Conservation (phyloP, 2,329 filamentous ascomycete species). For the Alternaria gansuensis region DNA sequence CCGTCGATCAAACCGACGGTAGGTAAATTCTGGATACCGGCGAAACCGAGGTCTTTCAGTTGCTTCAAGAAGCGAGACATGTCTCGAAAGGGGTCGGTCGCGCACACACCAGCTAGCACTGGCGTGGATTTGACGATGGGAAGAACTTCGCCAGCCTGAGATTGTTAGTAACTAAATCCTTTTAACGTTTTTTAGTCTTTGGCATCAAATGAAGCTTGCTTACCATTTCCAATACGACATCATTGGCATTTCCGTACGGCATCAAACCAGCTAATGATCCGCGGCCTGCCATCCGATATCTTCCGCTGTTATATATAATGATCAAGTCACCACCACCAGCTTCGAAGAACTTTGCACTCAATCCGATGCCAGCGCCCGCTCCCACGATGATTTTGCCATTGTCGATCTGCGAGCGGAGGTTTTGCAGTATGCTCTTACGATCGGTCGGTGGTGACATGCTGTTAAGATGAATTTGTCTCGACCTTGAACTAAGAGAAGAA, state of each 20-base stretch:
- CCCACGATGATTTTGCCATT: conserved; percentile 69
- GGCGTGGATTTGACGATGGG: conserved; percentile 70
- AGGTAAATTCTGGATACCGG: conserved; percentile 77
- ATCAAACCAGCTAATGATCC: conserved; percentile 74
- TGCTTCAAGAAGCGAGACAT: conserved; percentile 69
- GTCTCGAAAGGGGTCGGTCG: conserved; percentile 72
- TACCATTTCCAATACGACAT: conserved; percentile 74
- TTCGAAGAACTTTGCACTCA: conserved; percentile 76
- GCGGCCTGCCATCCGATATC: conserved; percentile 76
- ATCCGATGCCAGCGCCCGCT: conserved; percentile 74
- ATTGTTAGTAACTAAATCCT: not conserved
- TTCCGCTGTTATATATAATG: conserved; percentile 76
- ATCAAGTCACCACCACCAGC: conserved; percentile 73
- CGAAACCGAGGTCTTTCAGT: conserved; percentile 70
- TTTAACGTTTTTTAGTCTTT: too few relatives aligned
- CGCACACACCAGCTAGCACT: conserved; percentile 75
- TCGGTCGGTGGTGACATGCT: conserved; percentile 66
- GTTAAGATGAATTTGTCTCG: not conserved
- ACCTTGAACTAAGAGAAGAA: not conserved
- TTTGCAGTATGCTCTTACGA: conserved; percentile 63
- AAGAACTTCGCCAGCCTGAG: conserved; percentile 69
- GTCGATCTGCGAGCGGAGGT: conserved; percentile 63
- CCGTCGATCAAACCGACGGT: conserved; percentile 77
- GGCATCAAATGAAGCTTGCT: not conserved
- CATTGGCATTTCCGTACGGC: conserved; percentile 76